Evolutionary conservation across 345 rosid genomes (phyloP).

Genomic region (Linum trigynum): DNA sequence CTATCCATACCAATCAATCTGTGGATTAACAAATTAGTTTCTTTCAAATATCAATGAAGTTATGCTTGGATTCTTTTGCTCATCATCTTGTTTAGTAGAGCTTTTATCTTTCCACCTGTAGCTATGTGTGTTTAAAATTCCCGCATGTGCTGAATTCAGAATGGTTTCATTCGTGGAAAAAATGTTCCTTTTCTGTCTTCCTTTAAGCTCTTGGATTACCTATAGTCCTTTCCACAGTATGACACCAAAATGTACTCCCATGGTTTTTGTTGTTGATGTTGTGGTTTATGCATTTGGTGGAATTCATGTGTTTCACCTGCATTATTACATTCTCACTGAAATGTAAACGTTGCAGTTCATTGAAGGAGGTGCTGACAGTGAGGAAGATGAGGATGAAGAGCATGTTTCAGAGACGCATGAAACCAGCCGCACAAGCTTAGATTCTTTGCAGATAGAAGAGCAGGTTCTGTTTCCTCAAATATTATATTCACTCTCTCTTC

Average conservation of each 20-base stretch:
- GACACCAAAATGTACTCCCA: neutral
- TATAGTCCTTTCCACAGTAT: too few species aligned
- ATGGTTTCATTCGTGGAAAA: too few species aligned
- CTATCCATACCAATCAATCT: neutral
- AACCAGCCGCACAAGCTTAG: constrained; percentile 20
- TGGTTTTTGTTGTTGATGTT: too few species aligned
- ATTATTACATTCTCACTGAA: neutral
- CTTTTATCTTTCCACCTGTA: neutral
- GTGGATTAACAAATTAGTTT: neutral
- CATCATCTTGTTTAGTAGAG: neutral
- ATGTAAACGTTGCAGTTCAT: constrained; percentile 40
- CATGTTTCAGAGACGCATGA: constrained; percentile 24
- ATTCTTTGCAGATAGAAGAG: constrained; percentile 38
- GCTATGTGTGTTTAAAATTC: neutral
- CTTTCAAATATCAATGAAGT: neutral
- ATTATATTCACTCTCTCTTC: neutral
- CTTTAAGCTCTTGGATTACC: too few species aligned
- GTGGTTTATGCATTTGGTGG: neutral
- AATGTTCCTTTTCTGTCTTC: too few species aligned
- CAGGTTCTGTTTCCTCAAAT: constrained; percentile 28
- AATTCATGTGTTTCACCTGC: neutral
- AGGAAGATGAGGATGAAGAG: constrained; percentile 36
- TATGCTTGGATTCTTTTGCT: neutral
- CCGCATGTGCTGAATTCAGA: too few species aligned
- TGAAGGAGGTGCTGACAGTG: constrained; percentile 53